Evolutionary conservation across 2,329 filamentous ascomycete species (phyloP).

Genomic region (Amphichorda felina): DNA sequence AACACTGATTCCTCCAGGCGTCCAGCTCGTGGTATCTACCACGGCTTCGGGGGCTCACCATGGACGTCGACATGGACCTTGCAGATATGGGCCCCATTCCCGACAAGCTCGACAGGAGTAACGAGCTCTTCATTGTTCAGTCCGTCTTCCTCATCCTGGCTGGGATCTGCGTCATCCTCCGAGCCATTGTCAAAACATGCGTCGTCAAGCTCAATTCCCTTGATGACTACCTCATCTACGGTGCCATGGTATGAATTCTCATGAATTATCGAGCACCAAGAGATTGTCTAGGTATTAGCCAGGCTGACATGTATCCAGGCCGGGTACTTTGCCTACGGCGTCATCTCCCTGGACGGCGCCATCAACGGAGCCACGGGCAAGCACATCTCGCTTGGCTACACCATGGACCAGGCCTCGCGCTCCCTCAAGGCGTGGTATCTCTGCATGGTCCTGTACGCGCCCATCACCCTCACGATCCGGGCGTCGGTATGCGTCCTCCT

Average conservation of each 20-base stretch:
- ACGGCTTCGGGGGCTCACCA: too few relatives aligned
- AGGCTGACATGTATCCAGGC: slow-evolving; percentile 10
- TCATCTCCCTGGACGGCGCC: slow-evolving; percentile 19
- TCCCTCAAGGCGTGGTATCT: slow-evolving; percentile 24
- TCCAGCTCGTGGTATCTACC: too few relatives aligned
- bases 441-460: slow-evolving; percentile 26
- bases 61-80: too few relatives aligned
- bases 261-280: too few relatives aligned
- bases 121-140: background rate
- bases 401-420: slow-evolving; percentile 10
- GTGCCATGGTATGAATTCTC: too few relatives aligned
- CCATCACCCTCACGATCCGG: slow-evolving; percentile 24
- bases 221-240: too few relatives aligned
- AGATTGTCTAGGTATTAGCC: too few relatives aligned
- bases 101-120: too few relatives aligned
- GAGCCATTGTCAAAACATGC: too few relatives aligned
- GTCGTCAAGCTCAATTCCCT: too few relatives aligned
- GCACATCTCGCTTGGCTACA: slow-evolving; percentile 8
- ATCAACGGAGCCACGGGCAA: slow-evolving; percentile 15
- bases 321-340: slow-evolving; percentile 17
- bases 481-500: slow-evolving; percentile 28
- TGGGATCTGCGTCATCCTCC: slow-evolving; percentile 14
- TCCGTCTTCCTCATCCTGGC: slow-evolving; percentile 17
- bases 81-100: too few relatives aligned
- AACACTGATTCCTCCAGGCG: too few relatives aligned